Conservation (phyloP, 257 asterid species). For the Perilla frutescens region DNA sequence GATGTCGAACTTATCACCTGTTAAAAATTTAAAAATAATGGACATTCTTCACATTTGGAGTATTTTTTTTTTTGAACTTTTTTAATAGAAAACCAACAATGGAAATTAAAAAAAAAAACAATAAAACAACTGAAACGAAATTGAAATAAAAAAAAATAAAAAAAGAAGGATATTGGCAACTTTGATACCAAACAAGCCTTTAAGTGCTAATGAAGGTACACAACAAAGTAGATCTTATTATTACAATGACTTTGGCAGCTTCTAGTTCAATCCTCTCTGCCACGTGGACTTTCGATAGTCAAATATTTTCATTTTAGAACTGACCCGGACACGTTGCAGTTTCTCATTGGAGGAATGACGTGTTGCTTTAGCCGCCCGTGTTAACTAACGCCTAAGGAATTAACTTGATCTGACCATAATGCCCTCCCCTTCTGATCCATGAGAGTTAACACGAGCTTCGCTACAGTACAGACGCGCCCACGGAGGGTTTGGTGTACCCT, state of each 20-base stretch:
- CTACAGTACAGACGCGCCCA: not conserved
- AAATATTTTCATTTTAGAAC: not conserved
- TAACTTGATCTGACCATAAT: conserved; percentile 24
- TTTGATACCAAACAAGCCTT: conserved; percentile 28
- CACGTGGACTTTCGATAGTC: conserved; percentile 48
- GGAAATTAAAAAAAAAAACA: no score
- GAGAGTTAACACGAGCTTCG: not conserved
- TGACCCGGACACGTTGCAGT: conserved; percentile 28
- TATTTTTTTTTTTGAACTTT: no score
- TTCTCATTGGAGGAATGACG: conserved; percentile 42
- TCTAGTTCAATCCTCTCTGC: conserved; percentile 44
- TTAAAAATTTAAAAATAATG: no score
- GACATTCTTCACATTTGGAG: no score
- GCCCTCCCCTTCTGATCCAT: conserved; percentile 17
- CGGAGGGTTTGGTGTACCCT: not conserved
- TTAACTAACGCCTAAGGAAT: conserved; percentile 20
- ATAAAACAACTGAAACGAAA: no score
- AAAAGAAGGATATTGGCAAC: not conserved
- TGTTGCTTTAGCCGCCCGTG: conserved; percentile 41
- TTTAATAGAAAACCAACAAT: no score
- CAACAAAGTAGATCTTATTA: conserved; percentile 13
- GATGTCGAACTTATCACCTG: no score
- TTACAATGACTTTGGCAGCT: conserved; percentile 2
- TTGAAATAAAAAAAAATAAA: no score
- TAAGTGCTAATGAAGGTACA: conserved; percentile 19